Conservation (phyloP, 2,329 filamentous ascomycete species). For the Microcyclospora pomicola region DNA sequence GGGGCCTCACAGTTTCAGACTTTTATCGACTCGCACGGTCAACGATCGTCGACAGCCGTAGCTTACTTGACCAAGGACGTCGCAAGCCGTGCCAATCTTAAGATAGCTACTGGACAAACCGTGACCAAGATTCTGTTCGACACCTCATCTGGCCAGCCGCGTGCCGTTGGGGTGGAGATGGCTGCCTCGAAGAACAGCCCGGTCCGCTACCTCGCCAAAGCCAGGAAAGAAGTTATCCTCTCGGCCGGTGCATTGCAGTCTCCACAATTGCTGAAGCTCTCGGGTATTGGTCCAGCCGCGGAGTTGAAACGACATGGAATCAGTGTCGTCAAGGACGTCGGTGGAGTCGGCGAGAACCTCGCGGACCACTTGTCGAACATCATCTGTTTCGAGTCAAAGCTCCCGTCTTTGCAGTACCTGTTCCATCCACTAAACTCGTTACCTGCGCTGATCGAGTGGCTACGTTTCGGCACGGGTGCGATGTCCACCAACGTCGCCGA, state of each 20-base stretch:
- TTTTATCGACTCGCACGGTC: conserved; percentile 11
- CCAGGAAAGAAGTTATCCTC: conserved; percentile 39
- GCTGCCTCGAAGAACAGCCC: conserved; percentile 4
- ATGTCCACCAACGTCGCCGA: conserved; percentile 35
- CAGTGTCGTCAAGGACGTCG: conserved; percentile 10
- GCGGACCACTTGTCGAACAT: conserved; percentile 14
- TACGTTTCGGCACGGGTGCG: conserved; percentile 44
- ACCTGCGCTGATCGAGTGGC: conserved; percentile 8
- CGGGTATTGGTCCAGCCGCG: conserved; percentile 38
- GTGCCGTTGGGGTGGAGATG: conserved; percentile 11
- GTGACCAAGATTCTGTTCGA: conserved; percentile 12
- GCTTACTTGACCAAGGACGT: conserved; percentile 10
- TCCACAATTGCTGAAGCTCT: conserved; percentile 46
- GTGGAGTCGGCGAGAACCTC: conserved; percentile 17
- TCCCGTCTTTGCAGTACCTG: conserved; percentile 3
- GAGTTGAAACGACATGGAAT: conserved; percentile 27
- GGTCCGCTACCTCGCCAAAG: conserved; percentile 7
- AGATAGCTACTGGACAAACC: conserved; percentile 9
- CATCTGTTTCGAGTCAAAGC: conserved; percentile 30
- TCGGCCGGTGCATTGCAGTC: conserved; percentile 43
- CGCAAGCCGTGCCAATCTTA: conserved; percentile 9
- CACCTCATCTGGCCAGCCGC: conserved; percentile 5
- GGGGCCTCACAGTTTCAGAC: conserved; percentile 9
- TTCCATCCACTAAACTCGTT: conserved; percentile 6
- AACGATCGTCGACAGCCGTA: conserved; percentile 9